Conservation (phyloP, 441 rosid genomes). For the Populus hybrid region DNA sequence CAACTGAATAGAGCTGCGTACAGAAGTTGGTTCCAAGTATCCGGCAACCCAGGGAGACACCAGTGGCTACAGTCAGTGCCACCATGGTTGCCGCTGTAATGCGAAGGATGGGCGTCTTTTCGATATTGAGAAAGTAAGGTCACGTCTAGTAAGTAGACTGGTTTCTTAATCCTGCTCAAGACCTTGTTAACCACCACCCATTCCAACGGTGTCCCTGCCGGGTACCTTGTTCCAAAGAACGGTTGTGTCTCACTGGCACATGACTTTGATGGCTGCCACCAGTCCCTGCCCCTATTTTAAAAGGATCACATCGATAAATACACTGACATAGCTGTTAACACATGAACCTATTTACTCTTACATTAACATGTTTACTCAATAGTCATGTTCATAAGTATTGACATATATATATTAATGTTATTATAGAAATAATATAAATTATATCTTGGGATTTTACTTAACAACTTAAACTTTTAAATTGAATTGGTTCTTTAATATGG, state of each 20-base stretch:
- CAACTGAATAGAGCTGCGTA: conserved; percentile 36
- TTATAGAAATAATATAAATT: too few relatives aligned
- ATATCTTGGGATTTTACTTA: too few relatives aligned
- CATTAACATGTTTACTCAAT: too few relatives aligned
- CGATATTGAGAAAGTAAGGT: conserved; percentile 43
- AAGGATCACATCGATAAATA: not conserved
- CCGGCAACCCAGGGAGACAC: conserved; percentile 63
- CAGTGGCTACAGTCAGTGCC: conserved; percentile 60
- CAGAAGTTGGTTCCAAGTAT: conserved; percentile 53
- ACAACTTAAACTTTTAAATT: rapidly evolving
- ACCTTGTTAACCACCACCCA: conserved; percentile 61
- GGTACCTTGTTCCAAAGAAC: conserved; percentile 47
- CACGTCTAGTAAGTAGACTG: conserved; percentile 41
- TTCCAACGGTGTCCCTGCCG: conserved; percentile 62
- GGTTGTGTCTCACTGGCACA: conserved; percentile 69
- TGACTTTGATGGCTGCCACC: conserved; percentile 59
- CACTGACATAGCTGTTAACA: too few relatives aligned
- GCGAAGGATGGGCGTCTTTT: conserved; percentile 52
- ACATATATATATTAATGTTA: too few relatives aligned
- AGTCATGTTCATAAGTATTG: rapidly evolving
- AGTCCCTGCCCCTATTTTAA: conserved; percentile 48
- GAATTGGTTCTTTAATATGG: rapidly evolving
- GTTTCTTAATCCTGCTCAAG: conserved; percentile 27
- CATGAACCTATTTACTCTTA: too few relatives aligned
- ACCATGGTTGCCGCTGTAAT: conserved; percentile 25